phyloP scores from a whole-genome alignment of 305 asterid genomes.

The Fraxinus ornus region DNA sequence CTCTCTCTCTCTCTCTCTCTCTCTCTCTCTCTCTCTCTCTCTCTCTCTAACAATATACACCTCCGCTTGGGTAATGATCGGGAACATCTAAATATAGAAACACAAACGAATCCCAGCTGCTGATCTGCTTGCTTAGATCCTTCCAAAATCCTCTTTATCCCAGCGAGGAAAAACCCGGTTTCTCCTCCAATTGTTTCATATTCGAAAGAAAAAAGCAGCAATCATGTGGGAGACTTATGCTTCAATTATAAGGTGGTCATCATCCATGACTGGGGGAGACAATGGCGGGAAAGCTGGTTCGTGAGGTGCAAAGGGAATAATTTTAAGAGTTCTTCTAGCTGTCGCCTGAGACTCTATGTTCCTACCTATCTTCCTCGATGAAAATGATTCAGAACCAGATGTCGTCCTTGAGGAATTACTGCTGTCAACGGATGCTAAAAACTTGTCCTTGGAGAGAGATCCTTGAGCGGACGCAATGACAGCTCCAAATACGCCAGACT shows the following conservation, averaged over 20 bases:
- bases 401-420: slow-evolving; percentile 57
- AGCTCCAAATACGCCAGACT: slow-evolving; percentile 71
- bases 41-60: slow-evolving; percentile 48
- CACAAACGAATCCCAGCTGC: slow-evolving; percentile 29
- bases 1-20: slow-evolving; percentile 13
- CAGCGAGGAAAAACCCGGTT: slow-evolving; percentile 10
- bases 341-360: slow-evolving; percentile 41
- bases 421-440: slow-evolving; percentile 61
- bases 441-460: slow-evolving; percentile 55
- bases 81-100: slow-evolving; percentile 52
- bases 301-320: slow-evolving; percentile 22
- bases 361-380: slow-evolving; percentile 70
- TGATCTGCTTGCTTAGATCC: slow-evolving; percentile 49
- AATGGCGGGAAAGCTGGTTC: slow-evolving; percentile 76
- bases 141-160: slow-evolving; percentile 29
- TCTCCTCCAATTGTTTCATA: slow-evolving; percentile 25
- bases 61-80: slow-evolving; percentile 99
- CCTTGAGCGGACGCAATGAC: slow-evolving; percentile 58
- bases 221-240: slow-evolving; percentile 47
- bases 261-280: slow-evolving; percentile 62
- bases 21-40: slow-evolving; percentile 17
- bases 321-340: slow-evolving; percentile 61
- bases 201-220: slow-evolving; percentile 61
- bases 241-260: slow-evolving; percentile 39
- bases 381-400: slow-evolving; percentile 39